Evolutionary conservation across 345 rosid species (phyloP), one percentile per base, ranked within the genome.

Genomic region (Eucalyptus coolabah): DNA sequence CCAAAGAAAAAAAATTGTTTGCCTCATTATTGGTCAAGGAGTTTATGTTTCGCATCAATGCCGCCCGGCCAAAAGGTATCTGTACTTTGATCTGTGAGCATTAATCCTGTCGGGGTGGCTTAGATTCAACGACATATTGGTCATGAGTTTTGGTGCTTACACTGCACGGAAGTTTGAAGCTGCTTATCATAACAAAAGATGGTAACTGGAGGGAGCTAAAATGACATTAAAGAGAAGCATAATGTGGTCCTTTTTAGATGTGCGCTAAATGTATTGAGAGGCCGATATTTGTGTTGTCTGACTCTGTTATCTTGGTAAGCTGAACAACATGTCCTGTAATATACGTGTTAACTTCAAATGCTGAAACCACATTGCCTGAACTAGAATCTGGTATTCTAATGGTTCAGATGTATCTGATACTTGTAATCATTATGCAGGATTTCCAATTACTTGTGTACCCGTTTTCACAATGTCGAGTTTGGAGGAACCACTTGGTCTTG

Each of bases 401-500:
- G 82, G 82, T 9, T 72, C 45, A 69, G 45, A 72, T 72, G 82
- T 19, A 72, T 88, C 53, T 85, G 44, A n/a, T 47, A 56, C 49
- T 50, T 56, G 56, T 40, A 82, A n/a, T 67, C 53, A 32, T 69
- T 72, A 50, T 2, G 40, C 44, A 65, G 86, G 85, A 89, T 87
- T 87, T 86, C n/a, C 82, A 34, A n/a, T 50, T 81, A 18, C 67
- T 63, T 21, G 53, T 40, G 6, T 21, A 56, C 87, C 88, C 91
- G 87, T 88, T 49, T 51, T 90, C 90, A 91, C 93, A 89, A 98
- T 98, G 99, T 98, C 99, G 44, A 97, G 99, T 91, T 90, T 98
- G 96, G 99, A 96, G 94, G 98, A 98, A 94, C 98, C 98, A 4
- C 96, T 97, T 34, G 95, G 97, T 65, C 89, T 97, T 86, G 98